Evolutionary conservation across 768 basidiomycete genomes (phyloP).

Genomic region (Sistotremastrum niveocremeum): DNA sequence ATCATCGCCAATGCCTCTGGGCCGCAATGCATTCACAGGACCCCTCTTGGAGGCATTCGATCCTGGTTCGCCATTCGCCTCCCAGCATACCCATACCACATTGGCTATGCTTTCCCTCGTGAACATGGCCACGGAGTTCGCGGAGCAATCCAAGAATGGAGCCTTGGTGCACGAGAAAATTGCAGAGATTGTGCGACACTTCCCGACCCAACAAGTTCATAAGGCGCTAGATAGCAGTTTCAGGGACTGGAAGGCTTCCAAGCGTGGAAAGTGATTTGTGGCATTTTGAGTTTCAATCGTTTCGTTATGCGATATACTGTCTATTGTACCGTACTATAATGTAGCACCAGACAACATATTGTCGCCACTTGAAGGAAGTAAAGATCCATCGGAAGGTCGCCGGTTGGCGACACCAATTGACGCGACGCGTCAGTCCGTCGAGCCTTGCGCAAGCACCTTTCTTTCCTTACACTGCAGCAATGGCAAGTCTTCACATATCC

Average conservation of each 20-base stretch:
- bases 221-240: constrained; percentile 91
- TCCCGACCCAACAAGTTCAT: constrained; percentile 80
- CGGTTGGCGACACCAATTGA: too few relatives aligned
- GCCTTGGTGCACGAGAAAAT: constrained; percentile 60
- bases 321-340: background rate
- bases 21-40: too few relatives aligned
- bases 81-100: constrained; percentile 89
- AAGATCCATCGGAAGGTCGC: background rate
- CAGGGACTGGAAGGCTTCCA: constrained; percentile 80
- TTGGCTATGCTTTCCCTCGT: constrained; percentile 88
- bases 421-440: background rate
- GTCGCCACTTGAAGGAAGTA: background rate
- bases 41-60: constrained; percentile 57
- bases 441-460: background rate
- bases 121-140: constrained; percentile 72
- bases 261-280: constrained; percentile 35
- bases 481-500: constrained; percentile 14
- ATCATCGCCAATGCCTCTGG: constrained; percentile 54
- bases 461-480: constrained; percentile 9
- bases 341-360: background rate
- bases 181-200: constrained; percentile 78
- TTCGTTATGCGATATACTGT: constrained; percentile 1
- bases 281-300: background rate
- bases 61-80: constrained; percentile 65
- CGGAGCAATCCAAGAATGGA: constrained; percentile 54